Evolutionary conservation across 805 yeast genomes (phyloP), one percentile per base, ranked within the genome.

Genomic region (Naumovozyma dairenensis): DNA sequence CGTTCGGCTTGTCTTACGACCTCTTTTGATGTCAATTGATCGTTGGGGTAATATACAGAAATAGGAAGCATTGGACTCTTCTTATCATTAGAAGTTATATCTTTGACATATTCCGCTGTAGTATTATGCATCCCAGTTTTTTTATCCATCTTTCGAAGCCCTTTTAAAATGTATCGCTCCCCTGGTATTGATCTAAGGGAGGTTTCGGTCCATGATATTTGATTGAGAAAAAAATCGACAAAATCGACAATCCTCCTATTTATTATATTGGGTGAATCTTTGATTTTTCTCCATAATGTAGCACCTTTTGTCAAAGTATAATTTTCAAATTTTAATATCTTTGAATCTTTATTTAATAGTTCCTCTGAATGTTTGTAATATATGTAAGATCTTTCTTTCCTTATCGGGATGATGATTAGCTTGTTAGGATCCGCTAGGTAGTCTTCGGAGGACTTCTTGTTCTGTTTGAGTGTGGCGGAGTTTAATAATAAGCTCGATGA

Each of bases 181-280:
- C 86, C 74, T 1, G 97, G 96, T 16, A 89, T 71, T 2, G 89
- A 71, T 39, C 74, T 66, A 38, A 87, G 62, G 29, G 85, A 72
- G 47, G 73, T 71, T 50, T 87, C 97, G 43, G 78, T 76, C 72
- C 89, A 87, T 2, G 89, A 84, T 5, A 82, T 73, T 16, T 73
- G 65, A 33, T 72, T 69, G 44, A 86, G 55, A 25, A 80, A 63
- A 35, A 53, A 55, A 28, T 71, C 67, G 12, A 78, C 70, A 40
- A 63, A 62, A 3, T 50, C 32, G 2, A 80, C 85, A 29, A 86
- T 68, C 34, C 63, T 66, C 42, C 69, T 62, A 54, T 84, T 84
- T 47, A 79, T 58, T 7, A 62, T 50, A 25, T 64, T 59, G 2
- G 76, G 66, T 1, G 93, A 79, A 1, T 57, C 51, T 28, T 63